These are phyloP conservation scores for Dalechampia spathulata DNA, from an alignment of 441 rosid species.

Conservation along the genomic window DNA sequence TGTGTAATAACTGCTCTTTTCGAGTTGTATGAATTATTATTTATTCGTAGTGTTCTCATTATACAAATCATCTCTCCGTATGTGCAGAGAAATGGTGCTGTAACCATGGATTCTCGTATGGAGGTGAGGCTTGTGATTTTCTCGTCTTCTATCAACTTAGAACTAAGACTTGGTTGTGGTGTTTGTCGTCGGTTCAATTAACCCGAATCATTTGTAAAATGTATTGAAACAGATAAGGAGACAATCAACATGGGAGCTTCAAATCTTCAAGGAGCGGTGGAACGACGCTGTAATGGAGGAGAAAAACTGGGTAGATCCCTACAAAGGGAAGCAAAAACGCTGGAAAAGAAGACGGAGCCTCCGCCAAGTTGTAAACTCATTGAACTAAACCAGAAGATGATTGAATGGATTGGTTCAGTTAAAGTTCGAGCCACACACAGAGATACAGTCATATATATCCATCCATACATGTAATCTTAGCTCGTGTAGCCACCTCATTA, in stretches of 20 bases:
- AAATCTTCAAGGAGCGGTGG: constrained; percentile 72
- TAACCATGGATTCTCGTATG: constrained; percentile 45
- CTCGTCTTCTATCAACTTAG: neutral
- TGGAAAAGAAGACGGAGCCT: constrained; percentile 22
- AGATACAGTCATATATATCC: no score
- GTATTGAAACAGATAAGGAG: constrained; percentile 56
- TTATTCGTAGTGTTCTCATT: neutral
- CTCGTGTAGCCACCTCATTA: constrained; percentile 7
- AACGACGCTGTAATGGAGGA: constrained; percentile 55
- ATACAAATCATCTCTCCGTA: constrained; percentile 1
- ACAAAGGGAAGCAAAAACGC: constrained; percentile 19
- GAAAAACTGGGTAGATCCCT: constrained; percentile 68
- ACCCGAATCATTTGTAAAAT: neutral
- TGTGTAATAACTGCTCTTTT: neutral
- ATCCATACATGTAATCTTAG: constrained; percentile 30
- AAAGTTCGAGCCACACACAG: constrained; percentile 5
- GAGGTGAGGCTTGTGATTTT: constrained; percentile 22
- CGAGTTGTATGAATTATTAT: neutral
- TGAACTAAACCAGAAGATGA: neutral
- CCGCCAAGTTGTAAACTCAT: constrained; percentile 6
- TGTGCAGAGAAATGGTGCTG: constrained; percentile 33
- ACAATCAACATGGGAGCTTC: constrained; percentile 80
- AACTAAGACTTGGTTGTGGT: neutral
- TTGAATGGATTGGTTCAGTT: neutral
- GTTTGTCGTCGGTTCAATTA: no score